A percentile compares a stretch with the other conserved stretches of the same genome.
phyloP scores from a whole-genome alignment of 108 stramenopile genomes.

The Pseudonitzschia pungens region DNA sequence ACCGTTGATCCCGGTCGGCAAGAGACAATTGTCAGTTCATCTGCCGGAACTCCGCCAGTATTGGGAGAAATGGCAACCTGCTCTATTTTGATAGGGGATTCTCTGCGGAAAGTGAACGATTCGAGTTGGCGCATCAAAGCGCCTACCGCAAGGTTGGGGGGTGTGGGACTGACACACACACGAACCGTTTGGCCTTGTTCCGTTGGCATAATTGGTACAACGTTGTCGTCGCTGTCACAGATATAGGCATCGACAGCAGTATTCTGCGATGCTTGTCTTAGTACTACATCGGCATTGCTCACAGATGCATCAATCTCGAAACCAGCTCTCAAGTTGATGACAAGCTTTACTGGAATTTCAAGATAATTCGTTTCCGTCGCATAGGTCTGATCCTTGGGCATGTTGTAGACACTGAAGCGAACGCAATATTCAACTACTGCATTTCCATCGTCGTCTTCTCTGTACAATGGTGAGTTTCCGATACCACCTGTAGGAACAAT shows the following conservation, averaged over 20 bases:
- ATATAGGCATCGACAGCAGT: constrained; percentile 10
- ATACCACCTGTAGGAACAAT: neutral
- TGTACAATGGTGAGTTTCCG: neutral
- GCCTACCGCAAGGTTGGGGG: constrained; percentile 2
- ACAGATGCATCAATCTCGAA: neutral
- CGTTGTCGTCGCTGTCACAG: constrained; percentile 1
- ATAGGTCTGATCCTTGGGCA: neutral
- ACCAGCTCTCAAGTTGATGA: neutral
- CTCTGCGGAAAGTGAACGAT: constrained; percentile 16
- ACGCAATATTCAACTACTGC: constrained; percentile 11
- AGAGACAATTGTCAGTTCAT: constrained; percentile 11
- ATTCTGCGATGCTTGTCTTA: neutral
- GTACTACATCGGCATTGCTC: neutral
- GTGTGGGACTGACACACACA: constrained; percentile 21
- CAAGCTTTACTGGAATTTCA: constrained; percentile 2
- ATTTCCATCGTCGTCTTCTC: neutral
- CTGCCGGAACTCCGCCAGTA: constrained; percentile 3
- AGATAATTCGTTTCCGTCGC: constrained; percentile 11
- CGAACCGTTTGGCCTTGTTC: constrained; percentile 20
- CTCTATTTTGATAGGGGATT: neutral
- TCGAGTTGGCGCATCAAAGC: constrained; percentile 16
- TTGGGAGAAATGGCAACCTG: constrained; percentile 7
- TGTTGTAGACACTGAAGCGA: constrained; percentile 13
- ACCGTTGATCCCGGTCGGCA: constrained; percentile 10
- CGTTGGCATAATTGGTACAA: neutral